Evolutionary conservation across 345 rosid species (phyloP).

Genomic region (Pistacia vera): DNA sequence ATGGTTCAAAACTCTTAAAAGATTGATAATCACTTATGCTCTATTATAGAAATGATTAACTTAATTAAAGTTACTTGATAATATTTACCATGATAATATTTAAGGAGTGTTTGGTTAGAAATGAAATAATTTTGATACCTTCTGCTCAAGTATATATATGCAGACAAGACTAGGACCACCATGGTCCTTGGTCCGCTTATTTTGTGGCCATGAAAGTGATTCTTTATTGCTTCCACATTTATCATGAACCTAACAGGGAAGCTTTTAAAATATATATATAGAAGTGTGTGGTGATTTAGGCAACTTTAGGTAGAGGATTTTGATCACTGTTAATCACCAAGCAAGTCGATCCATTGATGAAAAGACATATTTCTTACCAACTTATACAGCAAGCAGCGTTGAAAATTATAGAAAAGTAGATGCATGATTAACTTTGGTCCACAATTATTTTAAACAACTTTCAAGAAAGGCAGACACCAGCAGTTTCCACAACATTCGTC

Average conservation of each 20-base stretch:
- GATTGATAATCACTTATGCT: not conserved
- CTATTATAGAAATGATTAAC: no score
- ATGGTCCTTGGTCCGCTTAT: not conserved
- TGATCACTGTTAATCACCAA: not conserved
- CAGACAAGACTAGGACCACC: constrained; percentile 2
- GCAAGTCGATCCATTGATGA: not conserved
- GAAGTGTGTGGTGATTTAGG: not conserved
- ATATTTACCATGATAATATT: no score
- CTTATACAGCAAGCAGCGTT: not conserved
- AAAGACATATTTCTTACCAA: not conserved
- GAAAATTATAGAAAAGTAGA: not conserved
- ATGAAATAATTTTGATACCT: no score
- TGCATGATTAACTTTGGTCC: constrained; percentile 19
- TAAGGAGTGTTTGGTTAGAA: no score
- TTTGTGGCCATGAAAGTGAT: not conserved
- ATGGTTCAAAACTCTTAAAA: not conserved
- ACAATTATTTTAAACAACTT: not conserved
- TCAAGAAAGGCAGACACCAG: constrained; percentile 11
- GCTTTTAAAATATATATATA: no score
- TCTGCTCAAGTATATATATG: not conserved
- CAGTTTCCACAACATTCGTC: constrained; percentile 24
- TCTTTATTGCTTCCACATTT: constrained; percentile 11
- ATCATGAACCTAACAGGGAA: constrained; percentile 13
- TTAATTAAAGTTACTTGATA: no score
- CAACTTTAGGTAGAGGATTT: constrained; percentile 5